These are phyloP conservation scores for Magnaporthales sp. DNA, from an alignment of 2,329 filamentous ascomycete species.

Conservation along the genomic window DNA sequence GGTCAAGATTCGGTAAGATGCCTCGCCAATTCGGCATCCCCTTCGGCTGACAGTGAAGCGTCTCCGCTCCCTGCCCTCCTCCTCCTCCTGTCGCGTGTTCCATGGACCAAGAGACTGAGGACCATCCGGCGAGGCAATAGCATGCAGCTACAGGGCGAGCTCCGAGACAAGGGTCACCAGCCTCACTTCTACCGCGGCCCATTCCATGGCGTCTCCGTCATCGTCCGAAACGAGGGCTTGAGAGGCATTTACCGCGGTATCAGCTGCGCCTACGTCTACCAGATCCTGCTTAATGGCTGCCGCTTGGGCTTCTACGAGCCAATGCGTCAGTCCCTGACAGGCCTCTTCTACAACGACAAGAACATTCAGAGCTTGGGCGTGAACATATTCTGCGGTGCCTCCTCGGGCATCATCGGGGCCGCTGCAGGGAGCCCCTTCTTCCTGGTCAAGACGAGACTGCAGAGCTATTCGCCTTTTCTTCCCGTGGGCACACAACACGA, in stretches of 20 bases:
- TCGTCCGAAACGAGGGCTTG: conserved; percentile 82
- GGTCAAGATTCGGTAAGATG: conserved; percentile 82
- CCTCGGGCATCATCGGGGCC: conserved; percentile 83
- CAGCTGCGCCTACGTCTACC: conserved; percentile 90
- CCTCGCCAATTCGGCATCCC: conserved; percentile 6
- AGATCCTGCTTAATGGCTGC: conserved; percentile 92
- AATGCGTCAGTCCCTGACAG: conserved; percentile 64
- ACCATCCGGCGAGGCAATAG: not conserved
- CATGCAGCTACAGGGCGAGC: conserved; percentile 92
- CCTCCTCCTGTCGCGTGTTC: not conserved
- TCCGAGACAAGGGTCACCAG: conserved; percentile 78
- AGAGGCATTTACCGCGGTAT: conserved; percentile 81
- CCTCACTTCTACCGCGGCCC: conserved; percentile 86
- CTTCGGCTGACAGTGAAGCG: conserved; percentile 9
- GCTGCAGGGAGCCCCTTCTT: conserved; percentile 95
- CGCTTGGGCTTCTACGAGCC: conserved; percentile 97
- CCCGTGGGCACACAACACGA: conserved; percentile 95
- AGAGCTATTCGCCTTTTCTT: conserved; percentile 85
- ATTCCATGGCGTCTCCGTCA: conserved; percentile 82
- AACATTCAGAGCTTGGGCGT: conserved; percentile 76
- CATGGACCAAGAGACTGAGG: not conserved
- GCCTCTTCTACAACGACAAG: conserved; percentile 60
- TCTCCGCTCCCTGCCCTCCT: conserved; percentile 3
- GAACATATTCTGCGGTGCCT: conserved; percentile 89
- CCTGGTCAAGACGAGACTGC: conserved; percentile 90